Evolutionary conservation across 208 protist genomes (phyloP), one percentile per base, ranked within the genome.

Genomic region (Crithidia sp.): DNA sequence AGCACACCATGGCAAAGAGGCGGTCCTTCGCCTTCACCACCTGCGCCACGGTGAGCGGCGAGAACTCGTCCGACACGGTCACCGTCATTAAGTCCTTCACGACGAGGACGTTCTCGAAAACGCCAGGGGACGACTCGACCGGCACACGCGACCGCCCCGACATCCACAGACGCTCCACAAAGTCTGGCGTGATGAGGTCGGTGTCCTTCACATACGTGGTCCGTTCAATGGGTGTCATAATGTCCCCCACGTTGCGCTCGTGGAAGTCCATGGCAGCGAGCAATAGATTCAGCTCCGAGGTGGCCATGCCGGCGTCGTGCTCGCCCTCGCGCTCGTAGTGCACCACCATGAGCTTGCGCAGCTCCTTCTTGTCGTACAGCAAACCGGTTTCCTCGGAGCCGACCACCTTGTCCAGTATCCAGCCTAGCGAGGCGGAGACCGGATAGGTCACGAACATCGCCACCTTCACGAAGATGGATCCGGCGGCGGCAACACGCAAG

Each of bases 251-350:
- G 9, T 73, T 84, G 45, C 79, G 79, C 77, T 97, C 92, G 19
- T 97, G 92, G 62, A 97, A 97, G 64, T 97, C 92, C 86, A 97
- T 91, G 3, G 92, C 90, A 13, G 89, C 86, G 13, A 97, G 84
- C 58, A 97, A 79, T 36, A 97, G 84, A 13, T 90, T 82, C 73
- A 97, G 65, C 77, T 97, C 92, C 13, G 90, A 84, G 61, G 83
- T 88, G 13, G 80, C 78, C 77, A 97, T 84, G 61, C 74, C 78
- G 49, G 73, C 41, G 49, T 68, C 74, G 37, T 79, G 58, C 45
- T 65, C 60, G 59, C 76, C 83, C 52, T 87, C 73, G 40, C 85
- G 86, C 57, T 95, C 90, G 60, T 90, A 93, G 76, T 97, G 92
- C 58, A 97, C 65, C 47, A 88, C 76, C 92, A 97, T 97, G 19